These are phyloP conservation scores for Xylaria sp. DNA, from an alignment of 2,329 filamentous ascomycete species.

Conservation along the genomic window DNA sequence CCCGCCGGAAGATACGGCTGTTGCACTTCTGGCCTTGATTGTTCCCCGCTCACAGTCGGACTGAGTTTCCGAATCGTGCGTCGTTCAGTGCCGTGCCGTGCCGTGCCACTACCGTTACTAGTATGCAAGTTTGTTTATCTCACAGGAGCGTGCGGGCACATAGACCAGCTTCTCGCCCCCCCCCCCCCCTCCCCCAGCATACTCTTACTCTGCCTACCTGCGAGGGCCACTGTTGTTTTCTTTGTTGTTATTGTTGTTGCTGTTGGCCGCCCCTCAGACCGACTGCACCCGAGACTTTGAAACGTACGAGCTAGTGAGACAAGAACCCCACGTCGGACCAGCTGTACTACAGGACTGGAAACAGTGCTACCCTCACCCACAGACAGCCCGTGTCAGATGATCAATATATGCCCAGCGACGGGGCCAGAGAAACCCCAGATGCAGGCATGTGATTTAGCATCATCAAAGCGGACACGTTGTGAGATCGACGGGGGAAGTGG, in stretches of 20 bases:
- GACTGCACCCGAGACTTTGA: neutral
- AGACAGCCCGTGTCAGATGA: slow-evolving; percentile 19
- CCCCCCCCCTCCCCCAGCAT: neutral
- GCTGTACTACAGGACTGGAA: neutral
- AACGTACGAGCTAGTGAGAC: neutral
- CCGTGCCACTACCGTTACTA: neutral
- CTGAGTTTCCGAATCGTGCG: neutral
- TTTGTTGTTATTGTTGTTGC: neutral
- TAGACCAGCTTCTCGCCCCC: neutral
- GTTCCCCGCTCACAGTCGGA: slow-evolving; percentile 11
- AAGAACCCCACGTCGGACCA: neutral
- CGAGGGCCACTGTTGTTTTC: neutral
- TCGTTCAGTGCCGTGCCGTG: neutral
- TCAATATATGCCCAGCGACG: neutral
- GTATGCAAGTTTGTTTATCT: slow-evolving; percentile 1
- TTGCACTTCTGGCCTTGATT: neutral
- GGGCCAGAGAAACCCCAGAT: neutral
- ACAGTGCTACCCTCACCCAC: slow-evolving; percentile 8
- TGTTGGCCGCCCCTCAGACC: neutral
- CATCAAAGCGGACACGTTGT: neutral
- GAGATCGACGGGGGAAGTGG: neutral
- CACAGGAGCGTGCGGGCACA: neutral
- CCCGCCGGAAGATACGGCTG: neutral
- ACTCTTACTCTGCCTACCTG: neutral
- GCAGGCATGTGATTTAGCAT: neutral